Evolutionary conservation across 1,139 yeast genomes (phyloP).

Genomic region (Yamadazyma conglobata): DNA sequence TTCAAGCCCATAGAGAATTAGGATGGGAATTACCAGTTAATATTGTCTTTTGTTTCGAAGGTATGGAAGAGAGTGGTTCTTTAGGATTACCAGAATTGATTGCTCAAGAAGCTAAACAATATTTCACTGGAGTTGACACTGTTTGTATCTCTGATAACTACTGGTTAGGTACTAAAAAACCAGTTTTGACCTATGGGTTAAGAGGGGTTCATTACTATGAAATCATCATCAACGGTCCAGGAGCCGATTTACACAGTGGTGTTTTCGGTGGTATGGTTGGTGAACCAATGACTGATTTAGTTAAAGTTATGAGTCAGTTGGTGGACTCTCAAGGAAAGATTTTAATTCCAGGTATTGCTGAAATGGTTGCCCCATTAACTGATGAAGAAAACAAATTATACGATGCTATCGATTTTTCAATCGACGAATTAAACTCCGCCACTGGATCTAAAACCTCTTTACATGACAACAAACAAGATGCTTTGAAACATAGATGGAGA

Average conservation of each 20-base stretch:
- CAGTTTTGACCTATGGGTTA: conserved; percentile 94
- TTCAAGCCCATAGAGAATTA: conserved; percentile 84
- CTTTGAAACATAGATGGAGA: conserved; percentile 98
- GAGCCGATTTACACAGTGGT: conserved; percentile 97
- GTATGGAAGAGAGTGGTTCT: conserved; percentile 98
- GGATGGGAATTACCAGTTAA: conserved; percentile 92
- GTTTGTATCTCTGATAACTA: conserved; percentile 97
- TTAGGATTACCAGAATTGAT: conserved; percentile 84
- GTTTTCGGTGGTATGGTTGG: conserved; percentile 96
- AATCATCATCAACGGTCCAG: conserved; percentile 79
- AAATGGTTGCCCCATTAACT: conserved; percentile 94
- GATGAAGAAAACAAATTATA: conserved; percentile 73
- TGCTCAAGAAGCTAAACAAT: conserved; percentile 68
- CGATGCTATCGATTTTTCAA: conserved; percentile 80
- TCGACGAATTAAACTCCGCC: conserved; percentile 82
- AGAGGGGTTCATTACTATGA: conserved; percentile 96
- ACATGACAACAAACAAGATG: conserved; percentile 72
- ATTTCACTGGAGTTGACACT: conserved; percentile 86
- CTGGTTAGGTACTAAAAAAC: conserved; percentile 97
- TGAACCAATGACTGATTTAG: conserved; percentile 95
- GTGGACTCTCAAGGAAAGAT: conserved; percentile 83
- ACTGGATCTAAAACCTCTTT: conserved; percentile 83
- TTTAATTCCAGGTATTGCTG: conserved; percentile 80
- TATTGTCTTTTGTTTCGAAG: conserved; percentile 89
- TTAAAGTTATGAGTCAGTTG: conserved; percentile 68